Base-by-base conservation (phyloP, 2,329 filamentous ascomycete species). In the Trichophyton rubrum region DNA sequence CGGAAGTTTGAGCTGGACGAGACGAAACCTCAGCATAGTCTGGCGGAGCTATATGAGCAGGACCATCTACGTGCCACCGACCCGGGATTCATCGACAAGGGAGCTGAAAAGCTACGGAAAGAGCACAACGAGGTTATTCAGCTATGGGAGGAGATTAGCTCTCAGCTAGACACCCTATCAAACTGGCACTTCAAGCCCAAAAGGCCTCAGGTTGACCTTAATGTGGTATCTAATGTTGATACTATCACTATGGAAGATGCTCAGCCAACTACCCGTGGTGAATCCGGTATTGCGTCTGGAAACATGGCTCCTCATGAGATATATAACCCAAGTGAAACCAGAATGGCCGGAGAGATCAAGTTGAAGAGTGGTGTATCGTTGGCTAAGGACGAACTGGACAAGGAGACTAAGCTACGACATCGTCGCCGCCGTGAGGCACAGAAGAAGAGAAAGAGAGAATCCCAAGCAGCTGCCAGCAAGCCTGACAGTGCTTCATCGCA, bases 181-280 rank as follows among this genome's bases (percentile, higher is more conserved):
- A 95, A 88, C 72, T 95, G 90, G 86, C 88, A 96, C 76, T 96
- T 96, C 82, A 91, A 89, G 74, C 93, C 93, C 59, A 95, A 91
- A 77, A 86, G 89, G 9, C 82, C 86, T 1, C 87, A 87, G 58
- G 84, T 89, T n/a, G 83, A 84, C 53, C 83, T 99, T 64, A 91
- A 89, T 49, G 88, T 96, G 60, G 87, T 96, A 38, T 82, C 89
- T 27, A 92, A 97, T 74, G 89, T 93, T 3, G 89, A 91, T n/a
- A 90, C 89, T 2, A 86, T 97, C 65, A 82, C 83, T 66, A 95
- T 97, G 88, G 93, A 99, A 77, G 93, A 99, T 70, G 92, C 90
- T 1, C 87, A 95, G 68, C 92, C 93, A 6, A 86, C 87, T 15
- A 88, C 88, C 49, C 85, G 86, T 68, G 89, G 87, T 47, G 82